Percentiles rank a stretch among this genome's conserved stretches.
Evolutionary conservation across 2,329 filamentous ascomycete genomes (phyloP).

Genomic region (Epicoccum sorghinum): DNA sequence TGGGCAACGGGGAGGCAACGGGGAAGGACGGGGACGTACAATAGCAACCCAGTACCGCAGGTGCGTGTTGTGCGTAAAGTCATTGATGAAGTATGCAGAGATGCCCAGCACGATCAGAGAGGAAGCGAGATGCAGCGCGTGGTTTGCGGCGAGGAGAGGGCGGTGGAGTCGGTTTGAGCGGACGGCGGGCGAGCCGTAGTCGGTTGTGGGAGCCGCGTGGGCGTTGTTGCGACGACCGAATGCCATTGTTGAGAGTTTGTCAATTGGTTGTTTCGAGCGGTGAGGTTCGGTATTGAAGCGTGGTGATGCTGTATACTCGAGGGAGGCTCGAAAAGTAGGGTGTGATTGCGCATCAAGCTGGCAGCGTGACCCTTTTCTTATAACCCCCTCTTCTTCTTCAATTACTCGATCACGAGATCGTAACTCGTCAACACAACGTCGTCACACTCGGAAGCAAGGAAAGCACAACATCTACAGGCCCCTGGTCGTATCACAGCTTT

Average conservation of each 20-base stretch:
- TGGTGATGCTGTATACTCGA: neutral
- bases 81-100: slow-evolving; percentile 25
- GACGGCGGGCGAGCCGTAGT: slow-evolving; percentile 21
- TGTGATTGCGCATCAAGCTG: neutral
- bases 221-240: slow-evolving; percentile 9
- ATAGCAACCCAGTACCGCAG: slow-evolving; percentile 27
- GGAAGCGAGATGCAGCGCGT: slow-evolving; percentile 23
- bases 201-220: slow-evolving; percentile 1
- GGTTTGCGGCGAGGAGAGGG: slow-evolving; percentile 23
- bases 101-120: slow-evolving; percentile 28
- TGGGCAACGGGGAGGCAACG: no score
- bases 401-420: neutral
- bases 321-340: neutral
- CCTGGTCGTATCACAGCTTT: slow-evolving; percentile 3
- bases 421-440: slow-evolving; percentile 6
- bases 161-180: slow-evolving; percentile 17
- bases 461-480: neutral
- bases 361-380: neutral
- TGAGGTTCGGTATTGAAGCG: neutral
- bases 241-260: neutral
- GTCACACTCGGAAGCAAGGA: slow-evolving; percentile 12
- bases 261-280: neutral
- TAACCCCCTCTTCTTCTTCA: neutral
- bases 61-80: slow-evolving; percentile 22
- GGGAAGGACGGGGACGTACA: slow-evolving; percentile 6